Base-by-base conservation (phyloP, 352 stramenopile genomes). In the Globisporangium emineosum region DNA sequence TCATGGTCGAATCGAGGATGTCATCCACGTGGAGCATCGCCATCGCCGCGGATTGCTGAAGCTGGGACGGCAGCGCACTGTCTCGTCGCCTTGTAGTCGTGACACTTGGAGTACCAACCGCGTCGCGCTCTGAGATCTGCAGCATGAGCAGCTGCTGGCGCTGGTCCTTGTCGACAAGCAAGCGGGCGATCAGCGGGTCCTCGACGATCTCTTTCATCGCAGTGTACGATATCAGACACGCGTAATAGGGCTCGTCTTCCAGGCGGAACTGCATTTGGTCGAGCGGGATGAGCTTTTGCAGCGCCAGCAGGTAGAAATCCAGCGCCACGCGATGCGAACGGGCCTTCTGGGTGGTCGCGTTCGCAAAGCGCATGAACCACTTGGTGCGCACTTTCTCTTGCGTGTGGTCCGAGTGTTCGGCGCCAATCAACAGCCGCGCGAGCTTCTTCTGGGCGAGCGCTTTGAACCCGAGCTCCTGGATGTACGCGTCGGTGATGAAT, bases 1-100 rank as follows among this genome's bases (percentile, higher is more conserved):
- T 75, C 83, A 93, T 92, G 12, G 92, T 54, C 52, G 72, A 72
- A 33, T 91, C 80, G 21, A 95, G 64, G 21, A 93, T 69, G 5
- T 91, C 81, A 19, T 94, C 81, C 1, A 95, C 52, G 27, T 78
- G 77, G 43, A 91, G 57, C 30, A 80, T 71, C 15, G 68, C 55
- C n/a, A 62, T 62, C 8, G 58, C 43, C 25, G 35, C 33, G 40
- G 40, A 70, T 40, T 15, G 66, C 37, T n/a, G 56, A 45, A 51
- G 66, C 45, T 57, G 56, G 25, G 37, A 42, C 9, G 60, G 43
- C 59, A 58, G 33, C 49, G 35, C 35, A 9, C 33, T 59, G 42
- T 67, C 62, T 15, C 53, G 43, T 15, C 30, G 40, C 17, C 42
- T 40, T 53, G 23, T 32, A 13, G 52, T 10, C 19, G 30, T 30